Evolutionary conservation across 1,284 basidiomycete genomes (phyloP), one percentile per base, ranked within the genome.

Genomic region (Athelia psychrophila): DNA sequence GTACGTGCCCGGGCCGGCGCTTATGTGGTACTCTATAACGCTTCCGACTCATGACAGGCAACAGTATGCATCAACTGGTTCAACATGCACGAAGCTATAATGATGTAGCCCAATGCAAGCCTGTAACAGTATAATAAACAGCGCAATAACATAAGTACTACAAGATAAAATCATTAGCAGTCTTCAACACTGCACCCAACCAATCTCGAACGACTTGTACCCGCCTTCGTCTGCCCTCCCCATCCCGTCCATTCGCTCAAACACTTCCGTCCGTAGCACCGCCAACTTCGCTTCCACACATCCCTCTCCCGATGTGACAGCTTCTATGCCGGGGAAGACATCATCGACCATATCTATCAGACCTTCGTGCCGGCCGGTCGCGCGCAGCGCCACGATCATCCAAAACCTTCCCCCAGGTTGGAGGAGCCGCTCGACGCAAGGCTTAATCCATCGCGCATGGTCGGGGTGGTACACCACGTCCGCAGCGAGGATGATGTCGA

Each of bases 391-490:
- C 47, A 91, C 79, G 53, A 88, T 83, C 59, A 92, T 70, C 79
- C 88, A 88, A 64, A 91, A 89, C 9, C 80, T 70, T 2, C 84
- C 80, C 12, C 54, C 46, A 24, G 64, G 68, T 1, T 60, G 62
- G 44, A 88, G 72, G 38, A 82, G 68, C 23, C 63, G 64, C 57
- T 75, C 74, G 13, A 85, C 81, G 49, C 85, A 87, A 3, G 57
- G 62, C 54, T 77, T 78, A 60, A 92, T 84, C 84, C 83, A 88
- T 10, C 62, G 57, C 3, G 86, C 83, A 59, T 91, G 89, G 15
- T 76, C 67, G 0, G 80, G 78, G 53, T 88, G 76, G 64, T 91
- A 91, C 9, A 91, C 72, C 38, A 91, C 81, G 60, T 92, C 88
- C 23, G 89, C 87, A 0, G 83, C 88, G 18, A 82, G 65, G 23